Evolutionary conservation across 371 early-diverging fungal genomes (phyloP), one percentile per base, ranked within the genome.

Genomic region (Saksenaea vasiformis): DNA sequence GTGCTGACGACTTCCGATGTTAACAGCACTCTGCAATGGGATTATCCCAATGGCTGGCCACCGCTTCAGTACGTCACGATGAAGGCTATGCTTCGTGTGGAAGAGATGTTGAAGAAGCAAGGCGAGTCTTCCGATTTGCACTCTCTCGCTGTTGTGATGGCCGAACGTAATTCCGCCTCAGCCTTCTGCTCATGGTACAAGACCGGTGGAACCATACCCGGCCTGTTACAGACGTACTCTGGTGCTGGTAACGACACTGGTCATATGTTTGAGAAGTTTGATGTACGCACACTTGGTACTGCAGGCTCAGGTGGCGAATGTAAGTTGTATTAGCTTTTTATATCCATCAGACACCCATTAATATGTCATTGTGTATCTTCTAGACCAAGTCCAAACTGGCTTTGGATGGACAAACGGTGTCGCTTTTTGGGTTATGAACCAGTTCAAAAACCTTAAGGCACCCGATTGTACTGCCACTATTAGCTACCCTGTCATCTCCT

Each of bases 381-480:
- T 58, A 64, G 65, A 95, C 70, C 69, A 70, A 0, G 85, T 91
- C 19, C 95, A 95, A 74, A 78, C 77, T 34, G 97, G 97, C 7
- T 97, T 97, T 82, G 97, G 97, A 4, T 97, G 96, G 96, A 93
- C 96, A 7, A 97, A 95, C 67, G 95, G 94, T 11, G 86, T 93
- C 37, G 73, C 88, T n/a, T 73, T 94, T 41, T 87, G 86, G 85
- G 69, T 89, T 3, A 73, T 94, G 44, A 70, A 83, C 27, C 60
- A 58, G 4, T 93, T 82, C 76, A 64, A 77, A 5, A 67, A 71
- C 38, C 53, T 81, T 37, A 59, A 60, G 1, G 75, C 81, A n/a
- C 81, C 81, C 17, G 66, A 81, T 47, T 81, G 81, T 60, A 73
- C 61, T 31, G 36, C 57, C 3, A 39, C 60, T 8, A 10, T 26